Evolutionary conservation across 1,139 yeast species (phyloP).

Genomic region (Candida sanyaensis): DNA sequence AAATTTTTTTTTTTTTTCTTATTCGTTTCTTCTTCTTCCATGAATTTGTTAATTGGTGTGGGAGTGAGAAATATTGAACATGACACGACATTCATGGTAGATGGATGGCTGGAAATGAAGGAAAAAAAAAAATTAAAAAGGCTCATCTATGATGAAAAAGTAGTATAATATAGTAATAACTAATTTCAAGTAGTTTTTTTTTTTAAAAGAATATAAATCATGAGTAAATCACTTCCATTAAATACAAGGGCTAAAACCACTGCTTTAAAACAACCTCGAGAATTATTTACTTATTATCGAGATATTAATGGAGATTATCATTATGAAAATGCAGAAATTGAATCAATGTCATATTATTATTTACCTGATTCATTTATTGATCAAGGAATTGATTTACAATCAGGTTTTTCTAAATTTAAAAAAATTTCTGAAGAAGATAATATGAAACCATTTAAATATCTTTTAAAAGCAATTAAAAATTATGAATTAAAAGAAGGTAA

Average conservation of each 20-base stretch:
- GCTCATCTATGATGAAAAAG: too few species aligned
- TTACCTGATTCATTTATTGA: slow-evolving; percentile 69
- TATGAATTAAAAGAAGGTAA: slow-evolving; percentile 50
- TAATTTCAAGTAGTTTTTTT: too few species aligned
- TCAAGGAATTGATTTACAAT: slow-evolving; percentile 53
- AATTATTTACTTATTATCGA: slow-evolving; percentile 60
- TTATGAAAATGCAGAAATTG: slow-evolving; percentile 50
- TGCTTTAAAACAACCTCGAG: slow-evolving; percentile 73
- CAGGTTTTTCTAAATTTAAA: slow-evolving; percentile 63
- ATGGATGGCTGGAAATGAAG: not conserved
- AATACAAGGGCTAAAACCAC: slow-evolving; percentile 53
- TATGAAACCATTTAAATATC: slow-evolving; percentile 56
- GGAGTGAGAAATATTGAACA: not conserved
- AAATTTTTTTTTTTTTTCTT: not conserved
- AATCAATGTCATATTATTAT: slow-evolving; percentile 63
- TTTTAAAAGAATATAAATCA: slow-evolving; percentile 8
- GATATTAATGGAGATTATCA: slow-evolving; percentile 47
- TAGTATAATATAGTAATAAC: too few species aligned
- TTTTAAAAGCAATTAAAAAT: slow-evolving; percentile 54
- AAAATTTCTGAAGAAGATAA: slow-evolving; percentile 55
- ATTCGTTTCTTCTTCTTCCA: not conserved
- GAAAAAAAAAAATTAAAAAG: not conserved
- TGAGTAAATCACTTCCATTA: slow-evolving; percentile 40
- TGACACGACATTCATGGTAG: not conserved
- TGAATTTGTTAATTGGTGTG: not conserved